These are phyloP conservation scores for Neurospora sp. DNA, from an alignment of 495 filamentous ascomycete species.

Conservation along the genomic window DNA sequence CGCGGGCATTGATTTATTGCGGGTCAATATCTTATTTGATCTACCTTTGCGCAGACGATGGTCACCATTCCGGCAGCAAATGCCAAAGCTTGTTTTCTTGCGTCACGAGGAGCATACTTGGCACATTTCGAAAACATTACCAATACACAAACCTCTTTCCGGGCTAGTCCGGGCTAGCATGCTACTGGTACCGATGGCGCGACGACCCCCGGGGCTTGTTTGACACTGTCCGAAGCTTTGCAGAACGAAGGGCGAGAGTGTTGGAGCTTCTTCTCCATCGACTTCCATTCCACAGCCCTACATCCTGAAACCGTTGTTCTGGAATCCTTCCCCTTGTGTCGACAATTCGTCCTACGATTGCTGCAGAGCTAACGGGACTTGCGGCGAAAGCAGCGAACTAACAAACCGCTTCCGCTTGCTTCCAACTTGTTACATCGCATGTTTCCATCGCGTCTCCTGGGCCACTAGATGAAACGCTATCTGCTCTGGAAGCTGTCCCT, in stretches of 20 bases:
- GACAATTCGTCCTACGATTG: background rate
- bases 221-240: background rate
- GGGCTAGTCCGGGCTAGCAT: background rate
- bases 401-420: background rate
- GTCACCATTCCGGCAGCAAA: background rate
- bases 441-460: conserved; percentile 20
- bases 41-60: background rate
- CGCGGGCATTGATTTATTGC: background rate
- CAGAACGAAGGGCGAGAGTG: background rate
- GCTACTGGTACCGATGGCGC: background rate
- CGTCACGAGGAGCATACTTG: background rate
- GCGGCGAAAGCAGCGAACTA: background rate
- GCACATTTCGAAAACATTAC: background rate
- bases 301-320: conserved; percentile 5
- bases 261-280: background rate
- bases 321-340: conserved; percentile 8
- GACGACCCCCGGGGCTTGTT: background rate
- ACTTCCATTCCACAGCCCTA: background rate
- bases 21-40: background rate
- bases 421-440: conserved; percentile 23
- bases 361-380: background rate
- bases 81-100: background rate
- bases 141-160: background rate
- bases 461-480: conserved; percentile 21
- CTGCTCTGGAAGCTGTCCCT: background rate